A percentile compares a stretch with the other conserved stretches of the same genome.
Evolutionary conservation across 306 rosid species (phyloP).

Genomic region (Alnus glutinosa): DNA sequence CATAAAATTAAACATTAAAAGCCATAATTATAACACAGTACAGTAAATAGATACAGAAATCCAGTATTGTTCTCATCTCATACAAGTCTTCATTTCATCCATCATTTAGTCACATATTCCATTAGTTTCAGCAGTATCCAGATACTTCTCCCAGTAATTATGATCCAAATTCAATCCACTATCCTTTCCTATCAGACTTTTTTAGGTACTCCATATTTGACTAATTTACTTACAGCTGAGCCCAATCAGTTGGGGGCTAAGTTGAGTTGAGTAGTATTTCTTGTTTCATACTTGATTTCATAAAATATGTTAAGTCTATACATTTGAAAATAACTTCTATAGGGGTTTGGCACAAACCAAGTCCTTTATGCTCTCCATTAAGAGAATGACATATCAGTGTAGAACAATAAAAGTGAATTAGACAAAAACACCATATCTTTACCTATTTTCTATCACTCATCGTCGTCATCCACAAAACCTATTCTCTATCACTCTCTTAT

Average conservation of each 20-base stretch:
- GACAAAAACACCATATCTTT: no score
- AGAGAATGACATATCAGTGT: no score
- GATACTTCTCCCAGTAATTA: neutral
- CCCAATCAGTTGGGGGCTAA: neutral
- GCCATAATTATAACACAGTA: constrained; percentile 11
- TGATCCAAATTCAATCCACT: neutral
- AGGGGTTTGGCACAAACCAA: no score
- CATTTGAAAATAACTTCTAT: neutral
- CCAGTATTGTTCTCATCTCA: constrained; percentile 6
- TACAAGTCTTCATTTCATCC: neutral
- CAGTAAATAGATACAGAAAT: constrained; percentile 6
- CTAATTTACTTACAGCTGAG: neutral
- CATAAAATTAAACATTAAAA: neutral
- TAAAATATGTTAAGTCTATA: neutral
- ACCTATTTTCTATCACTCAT: no score
- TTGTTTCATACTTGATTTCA: neutral
- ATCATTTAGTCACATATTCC: constrained; percentile 1
- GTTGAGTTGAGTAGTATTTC: neutral
- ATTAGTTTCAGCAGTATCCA: neutral
- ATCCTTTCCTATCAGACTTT: neutral
- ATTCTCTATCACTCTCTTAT: no score
- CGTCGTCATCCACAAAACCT: no score
- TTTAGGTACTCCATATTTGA: neutral
- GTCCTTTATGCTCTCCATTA: no score
- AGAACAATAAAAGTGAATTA: no score